These are phyloP conservation scores for Alternaria triticimaculans DNA, from an alignment of 2,329 filamentous ascomycete genomes.

Conservation along the genomic window DNA sequence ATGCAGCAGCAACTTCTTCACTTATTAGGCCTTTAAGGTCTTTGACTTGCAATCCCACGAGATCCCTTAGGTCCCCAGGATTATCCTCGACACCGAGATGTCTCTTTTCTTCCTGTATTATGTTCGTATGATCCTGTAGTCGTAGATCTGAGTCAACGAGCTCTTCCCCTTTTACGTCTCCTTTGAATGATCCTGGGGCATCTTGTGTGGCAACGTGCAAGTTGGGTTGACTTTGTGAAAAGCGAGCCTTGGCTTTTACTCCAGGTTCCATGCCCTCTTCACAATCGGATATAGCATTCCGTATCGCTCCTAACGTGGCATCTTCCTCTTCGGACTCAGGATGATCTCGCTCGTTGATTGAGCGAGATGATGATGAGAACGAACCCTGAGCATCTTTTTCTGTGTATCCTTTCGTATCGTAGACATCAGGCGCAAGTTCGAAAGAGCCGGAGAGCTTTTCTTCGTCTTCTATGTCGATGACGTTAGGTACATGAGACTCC, in stretches of 20 bases:
- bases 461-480: neutral
- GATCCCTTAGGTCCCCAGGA: neutral
- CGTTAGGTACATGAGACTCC: neutral
- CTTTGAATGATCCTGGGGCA: no score
- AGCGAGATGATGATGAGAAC: neutral
- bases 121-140: neutral
- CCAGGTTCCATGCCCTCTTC: neutral
- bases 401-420: neutral
- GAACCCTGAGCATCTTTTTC: neutral
- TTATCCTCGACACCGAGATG: neutral
- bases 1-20: neutral
- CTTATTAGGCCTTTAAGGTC: neutral
- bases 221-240: neutral
- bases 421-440: neutral
- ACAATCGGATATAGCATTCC: neutral
- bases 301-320: neutral
- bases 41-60: neutral
- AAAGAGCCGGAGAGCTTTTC: neutral
- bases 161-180: neutral
- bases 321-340: neutral
- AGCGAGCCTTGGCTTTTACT: neutral
- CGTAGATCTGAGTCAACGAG: neutral
- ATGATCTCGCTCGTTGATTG: neutral
- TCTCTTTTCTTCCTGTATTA: neutral
- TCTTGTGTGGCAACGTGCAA: neutral